Evolutionary conservation across 306 rosid species (phyloP), one percentile per base, ranked within the genome.

Genomic region (Fragaria nilgerrensis): DNA sequence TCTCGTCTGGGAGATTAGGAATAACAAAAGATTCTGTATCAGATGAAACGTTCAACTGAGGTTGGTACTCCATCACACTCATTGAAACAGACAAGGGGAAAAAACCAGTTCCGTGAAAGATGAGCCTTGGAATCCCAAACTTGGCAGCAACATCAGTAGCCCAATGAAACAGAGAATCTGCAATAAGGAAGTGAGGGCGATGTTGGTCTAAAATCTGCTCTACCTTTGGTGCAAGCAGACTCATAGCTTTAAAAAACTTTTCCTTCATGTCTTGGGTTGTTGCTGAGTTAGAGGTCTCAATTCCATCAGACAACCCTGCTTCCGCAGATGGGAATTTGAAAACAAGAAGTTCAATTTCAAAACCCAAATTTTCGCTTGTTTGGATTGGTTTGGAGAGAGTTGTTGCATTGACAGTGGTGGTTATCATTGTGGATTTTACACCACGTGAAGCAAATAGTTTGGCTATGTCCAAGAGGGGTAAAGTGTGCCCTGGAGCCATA

Each of bases 1-100:
- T 73, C 41, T 82, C 80, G 1, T 78, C 86, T 0, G 92, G 92
- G 23, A 88, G 79, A 62, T 49, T 43, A 11, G 92, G 78, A 75
- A 88, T 78, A 2, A 86, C 64, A 22, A 88, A 82, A 2, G 72
- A 7, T 6, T 86, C 87, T 0, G 83, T 78, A 61, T 86, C 85
- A 2, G 87, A 84, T 1, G 84, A 58, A 68, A 84, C 85, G 9
- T 70, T 72, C 15, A 53, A 71, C 70, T 56, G 64, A 29, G 92
- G 88, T 32, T 73, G 32, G 11, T 75, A 73, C 1, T 64, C 70
- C 29, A 13, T 8, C 29, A 82, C 2, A 22, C 83, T 44, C 0
- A 20, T n/a, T 0, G 0, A 1, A 0, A 73, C 82, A 68, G 84
- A 84, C 73, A 73, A 0, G 10, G 85, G 44, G 58, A 86, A 84